Conservation (phyloP, 176 grass and related monocot species). For the Cocos nucifera region DNA sequence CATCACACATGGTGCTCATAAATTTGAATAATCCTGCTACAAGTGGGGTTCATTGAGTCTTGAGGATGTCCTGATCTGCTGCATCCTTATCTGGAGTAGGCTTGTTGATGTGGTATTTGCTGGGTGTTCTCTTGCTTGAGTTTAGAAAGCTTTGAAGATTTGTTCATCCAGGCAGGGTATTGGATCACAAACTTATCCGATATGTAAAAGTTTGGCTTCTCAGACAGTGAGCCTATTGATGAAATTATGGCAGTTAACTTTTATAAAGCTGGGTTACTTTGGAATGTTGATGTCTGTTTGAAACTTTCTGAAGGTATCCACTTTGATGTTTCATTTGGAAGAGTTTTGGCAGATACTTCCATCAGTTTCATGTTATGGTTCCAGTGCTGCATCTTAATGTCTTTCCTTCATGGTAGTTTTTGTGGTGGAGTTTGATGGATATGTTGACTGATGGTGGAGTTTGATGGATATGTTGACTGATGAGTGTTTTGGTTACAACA, state of each 20-base stretch:
- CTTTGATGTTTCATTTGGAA: background rate
- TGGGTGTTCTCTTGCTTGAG: background rate
- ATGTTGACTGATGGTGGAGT: too few species aligned
- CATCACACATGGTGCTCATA: constrained; percentile 1
- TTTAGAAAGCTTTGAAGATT: constrained; percentile 9
- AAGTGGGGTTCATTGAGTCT: constrained; percentile 3
- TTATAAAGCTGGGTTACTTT: background rate
- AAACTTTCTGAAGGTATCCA: background rate
- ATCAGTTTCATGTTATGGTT: too few species aligned
- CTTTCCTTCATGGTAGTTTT: too few species aligned
- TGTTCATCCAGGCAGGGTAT: background rate
- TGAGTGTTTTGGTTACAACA: too few species aligned
- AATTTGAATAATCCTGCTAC: constrained; percentile 1
- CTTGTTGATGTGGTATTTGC: constrained; percentile 4
- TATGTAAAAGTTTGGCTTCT: background rate
- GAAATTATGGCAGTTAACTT: background rate
- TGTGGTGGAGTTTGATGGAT: too few species aligned
- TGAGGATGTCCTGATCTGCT: constrained; percentile 1
- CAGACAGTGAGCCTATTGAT: constrained; percentile 2
- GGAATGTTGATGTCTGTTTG: background rate
- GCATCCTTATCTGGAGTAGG: constrained; percentile 4
- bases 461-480: too few species aligned
- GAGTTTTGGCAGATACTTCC: too few species aligned
- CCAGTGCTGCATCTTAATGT: too few species aligned
- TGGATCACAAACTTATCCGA: background rate